A percentile compares a stretch with the other conserved stretches of the same genome.
Conservation (phyloP, 2,329 filamentous ascomycete species). For the Monilinia fructicola region DNA sequence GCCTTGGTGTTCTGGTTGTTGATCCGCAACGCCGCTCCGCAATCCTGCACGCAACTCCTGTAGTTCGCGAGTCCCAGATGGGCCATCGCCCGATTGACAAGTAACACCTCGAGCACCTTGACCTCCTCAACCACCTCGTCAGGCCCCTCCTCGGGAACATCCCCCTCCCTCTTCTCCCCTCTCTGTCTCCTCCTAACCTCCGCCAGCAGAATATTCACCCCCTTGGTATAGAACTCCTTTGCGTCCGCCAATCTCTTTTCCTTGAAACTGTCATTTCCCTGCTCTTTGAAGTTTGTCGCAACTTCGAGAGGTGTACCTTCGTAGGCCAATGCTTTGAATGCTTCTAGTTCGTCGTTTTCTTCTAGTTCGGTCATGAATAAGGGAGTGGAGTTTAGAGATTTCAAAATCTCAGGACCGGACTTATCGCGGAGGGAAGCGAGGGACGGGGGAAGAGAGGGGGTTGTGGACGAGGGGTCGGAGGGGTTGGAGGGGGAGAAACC, state of each 20-base stretch:
- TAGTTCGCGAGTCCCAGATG: slow-evolving; percentile 88
- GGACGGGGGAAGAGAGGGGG: slow-evolving; percentile 51
- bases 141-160: slow-evolving; percentile 43
- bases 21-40: slow-evolving; percentile 72
- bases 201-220: slow-evolving; percentile 66
- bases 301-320: slow-evolving; percentile 88
- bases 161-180: slow-evolving; percentile 45
- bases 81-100: slow-evolving; percentile 86
- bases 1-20: slow-evolving; percentile 86
- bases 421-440: slow-evolving; percentile 58
- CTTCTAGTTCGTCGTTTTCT: slow-evolving; percentile 81
- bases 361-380: slow-evolving; percentile 96
- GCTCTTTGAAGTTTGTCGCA: slow-evolving; percentile 79
- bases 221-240: slow-evolving; percentile 88
- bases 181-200: slow-evolving; percentile 59
- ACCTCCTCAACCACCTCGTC: slow-evolving; percentile 50
- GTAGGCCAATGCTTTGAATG: slow-evolving; percentile 85
- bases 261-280: slow-evolving; percentile 85
- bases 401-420: slow-evolving; percentile 58
- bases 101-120: slow-evolving; percentile 69
- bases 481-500: slow-evolving; percentile 19
- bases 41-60: slow-evolving; percentile 81
- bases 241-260: slow-evolving; percentile 75
- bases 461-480: slow-evolving; percentile 36
- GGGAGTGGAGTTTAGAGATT: slow-evolving; percentile 69